Conservation (phyloP, 2,329 filamentous ascomycete genomes). For the Plenodomus lindquistii region DNA sequence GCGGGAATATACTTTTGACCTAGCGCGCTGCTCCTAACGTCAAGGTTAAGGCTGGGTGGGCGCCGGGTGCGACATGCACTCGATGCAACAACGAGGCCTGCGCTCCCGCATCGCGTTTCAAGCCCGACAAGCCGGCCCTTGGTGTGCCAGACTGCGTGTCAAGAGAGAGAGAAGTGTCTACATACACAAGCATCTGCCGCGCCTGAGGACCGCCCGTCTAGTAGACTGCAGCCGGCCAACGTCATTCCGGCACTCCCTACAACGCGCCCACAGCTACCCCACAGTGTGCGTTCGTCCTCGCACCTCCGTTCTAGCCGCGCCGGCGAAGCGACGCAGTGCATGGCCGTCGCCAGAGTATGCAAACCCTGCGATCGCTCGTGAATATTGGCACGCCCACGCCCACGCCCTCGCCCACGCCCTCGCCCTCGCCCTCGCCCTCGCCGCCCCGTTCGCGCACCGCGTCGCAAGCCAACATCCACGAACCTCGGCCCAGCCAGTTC, state of each 20-base stretch:
- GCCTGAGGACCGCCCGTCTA: neutral
- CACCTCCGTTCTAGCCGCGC: neutral
- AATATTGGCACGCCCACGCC: slow-evolving; percentile 65
- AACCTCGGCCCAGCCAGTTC: slow-evolving; percentile 25
- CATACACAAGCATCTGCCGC: neutral
- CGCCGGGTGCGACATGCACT: neutral
- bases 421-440: too few species aligned
- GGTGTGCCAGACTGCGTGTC: neutral
- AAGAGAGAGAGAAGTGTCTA: too few species aligned
- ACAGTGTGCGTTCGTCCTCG: neutral
- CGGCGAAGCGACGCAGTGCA: slow-evolving; percentile 31
- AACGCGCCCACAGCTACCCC: slow-evolving; percentile 12
- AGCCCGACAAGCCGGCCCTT: neutral
- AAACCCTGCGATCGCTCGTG: slow-evolving; percentile 93
- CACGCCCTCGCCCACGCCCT: too few species aligned
- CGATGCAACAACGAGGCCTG: too few species aligned
- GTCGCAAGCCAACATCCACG: slow-evolving; percentile 54
- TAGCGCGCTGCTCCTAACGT: too few species aligned
- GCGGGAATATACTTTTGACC: neutral
- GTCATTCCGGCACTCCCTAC: slow-evolving; percentile 3
- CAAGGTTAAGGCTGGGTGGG: neutral
- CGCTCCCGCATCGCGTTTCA: neutral
- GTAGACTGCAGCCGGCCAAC: neutral
- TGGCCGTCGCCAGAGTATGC: slow-evolving; percentile 72
- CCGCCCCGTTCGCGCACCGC: slow-evolving; percentile 58